phyloP scores from a whole-genome alignment of 2,329 filamentous ascomycete genomes.

The Cercospora beticola region DNA sequence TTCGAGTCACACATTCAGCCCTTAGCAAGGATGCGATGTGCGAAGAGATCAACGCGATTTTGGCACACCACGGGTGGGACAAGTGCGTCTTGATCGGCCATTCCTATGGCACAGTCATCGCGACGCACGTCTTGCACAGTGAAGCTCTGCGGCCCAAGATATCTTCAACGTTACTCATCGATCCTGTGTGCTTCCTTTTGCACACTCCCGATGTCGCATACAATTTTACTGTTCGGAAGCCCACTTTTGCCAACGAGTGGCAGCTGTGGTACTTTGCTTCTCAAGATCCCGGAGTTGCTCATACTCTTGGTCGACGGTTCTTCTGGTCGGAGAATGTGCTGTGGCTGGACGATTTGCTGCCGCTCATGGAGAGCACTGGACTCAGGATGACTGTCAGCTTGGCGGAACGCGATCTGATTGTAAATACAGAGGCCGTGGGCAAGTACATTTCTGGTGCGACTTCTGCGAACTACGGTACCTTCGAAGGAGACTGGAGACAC shows the following conservation, averaged over 20 bases:
- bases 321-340: constrained; percentile 71
- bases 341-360: constrained; percentile 65
- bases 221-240: constrained; percentile 60
- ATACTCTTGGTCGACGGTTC: constrained; percentile 64
- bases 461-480: constrained; percentile 23
- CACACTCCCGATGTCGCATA: constrained; percentile 69
- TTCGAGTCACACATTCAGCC: constrained; percentile 58
- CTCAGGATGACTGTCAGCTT: constrained; percentile 58
- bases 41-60: constrained; percentile 55
- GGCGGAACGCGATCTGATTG: constrained; percentile 62
- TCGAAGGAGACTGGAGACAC: constrained; percentile 35
- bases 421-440: constrained; percentile 59
- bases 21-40: constrained; percentile 57
- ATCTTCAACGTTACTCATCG: constrained; percentile 53
- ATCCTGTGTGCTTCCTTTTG: constrained; percentile 66
- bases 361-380: constrained; percentile 30
- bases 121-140: constrained; percentile 60
- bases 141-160: constrained; percentile 48
- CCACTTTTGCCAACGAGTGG: constrained; percentile 62
- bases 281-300: constrained; percentile 64
- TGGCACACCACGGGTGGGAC: constrained; percentile 58
- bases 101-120: constrained; percentile 61
- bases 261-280: constrained; percentile 70
- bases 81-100: constrained; percentile 62
- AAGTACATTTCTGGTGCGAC: constrained; percentile 51